These are phyloP conservation scores for Cladosporium sp. DNA, from an alignment of 2,329 filamentous ascomycete genomes.

Conservation along the genomic window DNA sequence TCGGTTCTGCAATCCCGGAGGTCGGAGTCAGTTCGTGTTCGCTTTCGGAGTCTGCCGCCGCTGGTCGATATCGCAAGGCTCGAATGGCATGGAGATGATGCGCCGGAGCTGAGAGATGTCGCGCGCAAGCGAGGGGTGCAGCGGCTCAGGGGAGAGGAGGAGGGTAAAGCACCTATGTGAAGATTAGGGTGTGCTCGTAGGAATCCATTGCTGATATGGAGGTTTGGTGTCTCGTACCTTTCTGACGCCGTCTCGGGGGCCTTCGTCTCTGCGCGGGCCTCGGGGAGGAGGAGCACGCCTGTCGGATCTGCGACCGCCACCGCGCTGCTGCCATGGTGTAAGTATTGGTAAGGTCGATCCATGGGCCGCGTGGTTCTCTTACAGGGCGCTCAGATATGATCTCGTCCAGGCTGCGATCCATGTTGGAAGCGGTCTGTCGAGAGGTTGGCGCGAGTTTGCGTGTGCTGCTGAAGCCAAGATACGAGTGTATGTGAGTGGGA, in stretches of 20 bases:
- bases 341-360: neutral
- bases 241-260: conserved; percentile 80
- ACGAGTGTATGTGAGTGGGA: too few relatives aligned
- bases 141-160: conserved; percentile 24
- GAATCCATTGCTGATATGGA: neutral
- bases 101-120: conserved; percentile 15
- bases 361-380: conserved; percentile 22
- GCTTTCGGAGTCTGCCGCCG: conserved; percentile 19
- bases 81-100: conserved; percentile 16
- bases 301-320: conserved; percentile 26
- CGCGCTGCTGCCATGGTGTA: conserved; percentile 18
- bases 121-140: conserved; percentile 6
- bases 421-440: conserved; percentile 28
- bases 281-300: conserved; percentile 86
- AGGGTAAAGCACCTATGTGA: conserved; percentile 39
- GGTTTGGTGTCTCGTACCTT: conserved; percentile 58
- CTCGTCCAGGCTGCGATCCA: conserved; percentile 63
- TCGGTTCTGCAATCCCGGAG: conserved; percentile 28
- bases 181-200: neutral
- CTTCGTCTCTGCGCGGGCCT: conserved; percentile 46
- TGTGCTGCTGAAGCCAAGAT: too few relatives aligned
- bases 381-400: conserved; percentile 59
- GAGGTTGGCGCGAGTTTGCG: too few relatives aligned
- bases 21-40: conserved; percentile 34
- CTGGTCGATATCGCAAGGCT: conserved; percentile 32